Evolutionary conservation across 805 yeast species (phyloP), one percentile per base, ranked within the genome.

Genomic region (Saturnispora quitensis): DNA sequence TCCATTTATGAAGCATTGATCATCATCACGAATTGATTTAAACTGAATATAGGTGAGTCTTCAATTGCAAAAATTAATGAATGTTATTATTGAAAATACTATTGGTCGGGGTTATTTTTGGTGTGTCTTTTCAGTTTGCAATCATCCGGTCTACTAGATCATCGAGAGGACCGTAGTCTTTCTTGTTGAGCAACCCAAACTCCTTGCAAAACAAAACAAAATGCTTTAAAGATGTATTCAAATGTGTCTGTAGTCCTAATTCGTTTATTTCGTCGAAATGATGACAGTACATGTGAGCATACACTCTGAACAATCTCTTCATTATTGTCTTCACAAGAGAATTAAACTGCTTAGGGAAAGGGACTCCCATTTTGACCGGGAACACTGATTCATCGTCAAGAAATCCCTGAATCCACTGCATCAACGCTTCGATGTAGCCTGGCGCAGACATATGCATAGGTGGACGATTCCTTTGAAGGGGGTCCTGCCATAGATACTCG

Each of bases 211-310:
- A 91, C 56, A 91, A 73, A 27, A 89, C 89, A 63, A 89, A 93
- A 66, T 91, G 99, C 70, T 95, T 93, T 62, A 91, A 80, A 61
- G 96, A 85, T 5, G 99, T 91, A 65, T 93, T 93, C 58, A 91
- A 74, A 60, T 91, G 96, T 12, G 95, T 86, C 66, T 90, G 97
- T 60, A 91, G 72, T 2, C 96, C 96, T 59, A 93, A 74, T 65
- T 90, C 98, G 40, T 89, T 80, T 52, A 93, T 86, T 68, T 91
- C 97, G 64, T 89, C 96, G 68, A 93, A 91, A 67, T 93, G 99
- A 64, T 93, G 98, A 64, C 99, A 93, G 68, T 93, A 93, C 43
- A 93, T 87, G 69, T 93, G 99, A 1, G 99, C 98, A 63, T 93
- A 93, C 3, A 93, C 89, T 65, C 99, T 77, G 68, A 90, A 93